phyloP scores from a whole-genome alignment of 140 eudicot species.

The Cichorium intybus region DNA sequence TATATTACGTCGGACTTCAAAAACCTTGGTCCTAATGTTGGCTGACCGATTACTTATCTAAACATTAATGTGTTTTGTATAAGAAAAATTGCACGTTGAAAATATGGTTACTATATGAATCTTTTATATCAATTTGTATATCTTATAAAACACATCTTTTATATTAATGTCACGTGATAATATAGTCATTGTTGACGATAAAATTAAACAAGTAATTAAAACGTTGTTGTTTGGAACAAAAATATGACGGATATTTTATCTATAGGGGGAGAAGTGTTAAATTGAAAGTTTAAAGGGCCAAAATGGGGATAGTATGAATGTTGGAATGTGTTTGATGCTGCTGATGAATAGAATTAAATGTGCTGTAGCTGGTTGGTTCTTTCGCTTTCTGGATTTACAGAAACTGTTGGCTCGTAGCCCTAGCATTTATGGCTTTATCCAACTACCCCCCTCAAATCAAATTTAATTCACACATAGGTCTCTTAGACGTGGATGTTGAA shows the following conservation, averaged over 20 bases:
- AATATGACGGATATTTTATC: background rate
- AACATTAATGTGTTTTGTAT: no score
- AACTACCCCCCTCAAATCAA: conserved; percentile 32
- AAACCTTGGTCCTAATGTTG: no score
- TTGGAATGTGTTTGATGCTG: conserved; percentile 14
- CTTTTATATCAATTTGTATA: no score
- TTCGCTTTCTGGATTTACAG: conserved; percentile 29
- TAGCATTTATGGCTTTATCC: conserved; percentile 26
- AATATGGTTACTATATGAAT: no score
- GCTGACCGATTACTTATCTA: no score
- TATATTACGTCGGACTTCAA: no score
- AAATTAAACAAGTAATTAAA: no score
- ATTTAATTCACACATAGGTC: conserved; percentile 28
- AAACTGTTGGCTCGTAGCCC: conserved; percentile 22
- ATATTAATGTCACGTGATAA: no score
- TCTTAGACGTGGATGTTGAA: conserved; percentile 13
- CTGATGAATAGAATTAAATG: conserved; percentile 26
- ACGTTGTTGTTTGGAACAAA: background rate
- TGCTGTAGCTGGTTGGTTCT: conserved; percentile 29
- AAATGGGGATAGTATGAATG: conserved; percentile 7
- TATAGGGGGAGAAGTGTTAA: background rate
- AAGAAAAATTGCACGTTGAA: no score
- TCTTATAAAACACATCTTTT: no score
- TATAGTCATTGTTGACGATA: no score
- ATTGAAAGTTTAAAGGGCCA: conserved; percentile 3